Base-by-base conservation (phyloP, 345 rosid genomes). In the Erodium maritimum region DNA sequence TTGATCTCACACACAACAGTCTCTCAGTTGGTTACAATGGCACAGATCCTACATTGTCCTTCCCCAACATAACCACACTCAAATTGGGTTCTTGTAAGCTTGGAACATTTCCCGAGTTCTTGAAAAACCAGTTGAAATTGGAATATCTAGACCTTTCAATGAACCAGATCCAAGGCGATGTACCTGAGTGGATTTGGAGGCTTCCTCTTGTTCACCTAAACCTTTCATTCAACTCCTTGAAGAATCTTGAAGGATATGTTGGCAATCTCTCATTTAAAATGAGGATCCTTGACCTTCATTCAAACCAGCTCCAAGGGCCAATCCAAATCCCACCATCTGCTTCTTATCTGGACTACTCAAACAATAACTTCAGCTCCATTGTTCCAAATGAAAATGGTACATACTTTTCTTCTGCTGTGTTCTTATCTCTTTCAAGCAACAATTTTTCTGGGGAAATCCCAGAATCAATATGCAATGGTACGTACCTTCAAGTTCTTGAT, bases 151-250 rank as follows among this genome's bases (percentile, higher is more conserved):
- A 65, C 51, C 52, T 65, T 14, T 65, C 68, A 1, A 9, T 24
- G 56, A 65, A 65, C 13, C 4, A 52, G 17, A 58, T 65, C 17
- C 13, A 33, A 9, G 62, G 68, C 0, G 4, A 1, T 7, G n/a
- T 58, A 50, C 68, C 62, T 0, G 34, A n/a, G 5, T 65, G 68
- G 57, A 65, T 65, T 19, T 65, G 57, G 60, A 42, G 34, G 17
- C 57, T 66, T 23, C 1, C 11, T 0, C 65, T 78, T 45, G 7
- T 1, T 23, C 17, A 62, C 70, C 16, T 37, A 0, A 14, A 76
- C 33, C 62, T 65, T 51, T 65, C 68, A 0, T 52, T 14, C 58
- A 65, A 65, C 33, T 37, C 21, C 1, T 25, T 65, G 14, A 18
- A 25, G 5, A 50, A 58, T 37, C 17, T 21, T 1, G 68, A 9